These are phyloP conservation scores for Triticum aestivum DNA, from an alignment of 176 grass and related monocot genomes.

Conservation along the genomic window DNA sequence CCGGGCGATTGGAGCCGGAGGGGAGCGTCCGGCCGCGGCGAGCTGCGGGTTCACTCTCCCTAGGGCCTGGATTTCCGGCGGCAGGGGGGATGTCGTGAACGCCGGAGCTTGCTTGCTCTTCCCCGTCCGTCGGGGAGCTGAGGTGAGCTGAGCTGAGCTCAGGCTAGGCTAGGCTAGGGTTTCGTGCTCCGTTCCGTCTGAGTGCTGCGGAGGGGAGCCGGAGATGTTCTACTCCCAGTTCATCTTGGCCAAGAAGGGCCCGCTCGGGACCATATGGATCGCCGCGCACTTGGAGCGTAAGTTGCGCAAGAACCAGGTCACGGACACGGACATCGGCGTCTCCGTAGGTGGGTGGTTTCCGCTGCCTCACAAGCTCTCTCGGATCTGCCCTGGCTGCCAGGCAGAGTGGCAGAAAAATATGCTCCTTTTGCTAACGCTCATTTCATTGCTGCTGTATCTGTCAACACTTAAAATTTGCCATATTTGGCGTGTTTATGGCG, in stretches of 20 bases:
- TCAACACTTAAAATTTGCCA: background rate
- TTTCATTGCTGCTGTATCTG: constrained; percentile 25
- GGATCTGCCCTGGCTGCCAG: constrained; percentile 11
- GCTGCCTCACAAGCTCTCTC: background rate
- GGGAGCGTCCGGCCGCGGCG: background rate
- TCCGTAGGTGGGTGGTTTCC: constrained; percentile 81
- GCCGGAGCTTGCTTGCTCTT: constrained; percentile 21
- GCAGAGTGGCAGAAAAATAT: background rate
- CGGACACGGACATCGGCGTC: constrained; percentile 95
- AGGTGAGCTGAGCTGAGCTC: constrained; percentile 22
- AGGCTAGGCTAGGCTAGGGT: constrained; percentile 21
- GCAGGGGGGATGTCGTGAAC: constrained; percentile 24
- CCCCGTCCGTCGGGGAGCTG: constrained; percentile 2
- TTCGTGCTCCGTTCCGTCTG: background rate
- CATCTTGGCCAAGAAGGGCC: constrained; percentile 99
- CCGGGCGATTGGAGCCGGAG: constrained; percentile 2
- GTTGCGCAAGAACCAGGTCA: constrained; percentile 96
- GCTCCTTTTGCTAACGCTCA: background rate
- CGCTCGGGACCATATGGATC: constrained; percentile 99
- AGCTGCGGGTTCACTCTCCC: background rate
- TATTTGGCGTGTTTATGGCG: constrained; percentile 24
- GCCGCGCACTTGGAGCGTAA: constrained; percentile 98
- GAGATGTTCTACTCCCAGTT: constrained; percentile 99
- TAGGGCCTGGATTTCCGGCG: background rate
- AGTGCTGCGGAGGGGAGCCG: constrained; percentile 5